These are phyloP conservation scores for Cladophialophora yegresii DNA, from an alignment of 2,329 filamentous ascomycete species.

Conservation along the genomic window DNA sequence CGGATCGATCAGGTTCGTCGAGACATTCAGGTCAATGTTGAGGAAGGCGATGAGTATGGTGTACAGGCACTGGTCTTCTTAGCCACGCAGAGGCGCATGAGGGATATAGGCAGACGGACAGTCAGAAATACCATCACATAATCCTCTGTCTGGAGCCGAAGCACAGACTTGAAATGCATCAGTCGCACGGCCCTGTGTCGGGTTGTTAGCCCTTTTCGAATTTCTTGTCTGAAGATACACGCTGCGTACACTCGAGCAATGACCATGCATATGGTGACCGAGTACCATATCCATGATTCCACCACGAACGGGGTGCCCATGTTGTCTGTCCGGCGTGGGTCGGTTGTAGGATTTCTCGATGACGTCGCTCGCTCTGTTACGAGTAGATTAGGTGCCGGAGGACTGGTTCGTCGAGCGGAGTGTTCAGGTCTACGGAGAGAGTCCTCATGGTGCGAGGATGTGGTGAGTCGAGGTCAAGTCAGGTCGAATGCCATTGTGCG, in stretches of 20 bases:
- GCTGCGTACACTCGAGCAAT: slow-evolving; percentile 32
- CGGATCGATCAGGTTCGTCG: slow-evolving; percentile 50
- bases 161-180: slow-evolving; percentile 33
- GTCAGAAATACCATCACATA: slow-evolving; percentile 59
- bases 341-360: neutral
- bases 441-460: slow-evolving; percentile 12
- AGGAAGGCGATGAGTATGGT: slow-evolving; percentile 50
- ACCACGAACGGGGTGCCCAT: slow-evolving; percentile 34
- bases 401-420: slow-evolving; percentile 1
- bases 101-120: slow-evolving; percentile 36
- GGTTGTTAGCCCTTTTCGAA: neutral
- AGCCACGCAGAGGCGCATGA: neutral
- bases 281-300: slow-evolving; percentile 38
- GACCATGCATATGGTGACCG: slow-evolving; percentile 31
- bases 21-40: slow-evolving; percentile 48
- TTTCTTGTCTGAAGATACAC: neutral
- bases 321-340: neutral
- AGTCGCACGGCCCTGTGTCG: slow-evolving; percentile 24
- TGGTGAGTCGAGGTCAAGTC: neutral
- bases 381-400: neutral
- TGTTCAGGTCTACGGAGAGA: neutral
- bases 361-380: slow-evolving; percentile 4
- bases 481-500: slow-evolving; percentile 3
- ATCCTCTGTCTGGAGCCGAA: slow-evolving; percentile 57
- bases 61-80: slow-evolving; percentile 38